Conservation (phyloP, 139 green algal genomes). For the Micractinium conductrix region DNA sequence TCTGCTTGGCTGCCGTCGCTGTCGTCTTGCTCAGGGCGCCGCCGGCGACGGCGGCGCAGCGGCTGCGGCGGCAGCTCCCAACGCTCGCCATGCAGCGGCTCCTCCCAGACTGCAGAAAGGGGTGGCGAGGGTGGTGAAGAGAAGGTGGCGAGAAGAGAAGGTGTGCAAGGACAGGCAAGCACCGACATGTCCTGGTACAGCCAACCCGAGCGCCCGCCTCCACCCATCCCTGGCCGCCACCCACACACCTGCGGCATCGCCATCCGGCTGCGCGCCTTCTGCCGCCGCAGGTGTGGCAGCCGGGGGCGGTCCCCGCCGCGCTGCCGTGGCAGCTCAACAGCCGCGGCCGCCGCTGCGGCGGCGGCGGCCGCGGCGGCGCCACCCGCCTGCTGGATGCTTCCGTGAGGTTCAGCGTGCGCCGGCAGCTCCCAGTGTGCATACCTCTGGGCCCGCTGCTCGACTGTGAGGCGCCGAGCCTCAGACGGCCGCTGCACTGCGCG, state of each 20-base stretch:
- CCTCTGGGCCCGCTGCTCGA: neutral
- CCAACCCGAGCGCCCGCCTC: neutral
- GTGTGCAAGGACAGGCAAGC: too few species aligned
- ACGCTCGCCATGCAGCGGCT: neutral
- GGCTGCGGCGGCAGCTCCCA: neutral
- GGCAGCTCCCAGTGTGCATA: neutral
- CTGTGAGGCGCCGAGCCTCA: neutral
- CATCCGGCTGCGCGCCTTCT: neutral
- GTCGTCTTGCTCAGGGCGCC: too few species aligned
- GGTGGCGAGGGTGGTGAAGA: too few species aligned
- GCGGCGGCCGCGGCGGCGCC: neutral
- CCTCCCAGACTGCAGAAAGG: conserved; percentile 11
- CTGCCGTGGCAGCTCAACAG: neutral
- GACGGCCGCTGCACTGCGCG: neutral
- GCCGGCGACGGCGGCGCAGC: neutral
- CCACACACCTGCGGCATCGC: neutral
- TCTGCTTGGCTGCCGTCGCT: too few species aligned
- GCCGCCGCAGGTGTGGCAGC: too few species aligned
- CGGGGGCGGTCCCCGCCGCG: too few species aligned
- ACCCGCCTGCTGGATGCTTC: neutral
- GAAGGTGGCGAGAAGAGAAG: too few species aligned
- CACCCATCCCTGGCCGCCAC: neutral
- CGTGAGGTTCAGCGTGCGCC: neutral
- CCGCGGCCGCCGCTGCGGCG: neutral
- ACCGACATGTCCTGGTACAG: neutral